Evolutionary conservation across 2,329 filamentous ascomycete genomes (phyloP).

Genomic region (Fusarium chuoi): DNA sequence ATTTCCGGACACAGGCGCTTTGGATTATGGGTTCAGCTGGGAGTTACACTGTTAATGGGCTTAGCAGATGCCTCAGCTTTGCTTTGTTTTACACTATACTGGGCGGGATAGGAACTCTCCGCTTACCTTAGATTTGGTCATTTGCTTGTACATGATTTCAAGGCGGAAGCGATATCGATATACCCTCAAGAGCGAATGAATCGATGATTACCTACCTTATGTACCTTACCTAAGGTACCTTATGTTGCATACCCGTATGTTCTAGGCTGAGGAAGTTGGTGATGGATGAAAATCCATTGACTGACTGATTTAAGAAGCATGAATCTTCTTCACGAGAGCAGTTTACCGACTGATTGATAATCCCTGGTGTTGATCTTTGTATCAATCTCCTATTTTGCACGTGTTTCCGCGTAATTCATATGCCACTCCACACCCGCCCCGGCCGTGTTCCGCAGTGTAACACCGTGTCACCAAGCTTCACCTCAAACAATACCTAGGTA

Average conservation of each 20-base stretch:
- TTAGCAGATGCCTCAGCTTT: not conserved
- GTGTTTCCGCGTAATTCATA: slow-evolving; percentile 32
- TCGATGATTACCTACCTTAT: not conserved
- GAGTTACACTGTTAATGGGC: slow-evolving; percentile 8
- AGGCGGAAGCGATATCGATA: slow-evolving; percentile 24
- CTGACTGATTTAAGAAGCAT: not conserved
- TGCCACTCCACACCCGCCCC: slow-evolving; percentile 27
- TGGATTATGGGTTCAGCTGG: slow-evolving; percentile 4
- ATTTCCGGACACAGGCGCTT: slow-evolving; percentile 15
- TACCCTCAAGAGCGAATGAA: slow-evolving; percentile 31
- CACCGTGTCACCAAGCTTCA: slow-evolving; percentile 39
- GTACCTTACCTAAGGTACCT: too few relatives aligned
- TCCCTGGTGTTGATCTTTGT: not conserved
- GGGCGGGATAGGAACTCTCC: slow-evolving; percentile 21
- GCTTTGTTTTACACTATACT: not conserved
- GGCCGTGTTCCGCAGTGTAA: slow-evolving; percentile 26
- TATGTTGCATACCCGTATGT: not conserved
- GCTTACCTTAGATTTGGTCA: slow-evolving; percentile 12
- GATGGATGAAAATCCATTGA: not conserved
- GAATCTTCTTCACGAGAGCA: not conserved
- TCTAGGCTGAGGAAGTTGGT: not conserved
- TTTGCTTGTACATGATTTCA: slow-evolving; percentile 19
- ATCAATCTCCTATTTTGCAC: not conserved
- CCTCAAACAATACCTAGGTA: slow-evolving; percentile 6
- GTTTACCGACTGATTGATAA: not conserved